These are phyloP conservation scores for Colletotrichum paranaense DNA, from an alignment of 2,329 filamentous ascomycete species.

Conservation along the genomic window DNA sequence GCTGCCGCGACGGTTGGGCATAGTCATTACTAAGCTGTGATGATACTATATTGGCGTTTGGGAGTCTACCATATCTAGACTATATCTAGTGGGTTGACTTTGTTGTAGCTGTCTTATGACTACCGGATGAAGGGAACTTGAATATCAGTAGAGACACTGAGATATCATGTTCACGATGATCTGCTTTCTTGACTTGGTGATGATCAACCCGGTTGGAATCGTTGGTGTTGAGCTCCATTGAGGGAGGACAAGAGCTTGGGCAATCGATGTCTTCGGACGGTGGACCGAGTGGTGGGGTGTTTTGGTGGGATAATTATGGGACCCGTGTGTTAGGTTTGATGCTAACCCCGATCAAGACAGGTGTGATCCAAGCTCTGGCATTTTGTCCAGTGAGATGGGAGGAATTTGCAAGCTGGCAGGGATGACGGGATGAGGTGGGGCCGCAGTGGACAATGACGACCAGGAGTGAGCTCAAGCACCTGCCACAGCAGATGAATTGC, in stretches of 20 bases:
- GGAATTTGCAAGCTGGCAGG: slow-evolving; percentile 18
- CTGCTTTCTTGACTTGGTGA: neutral
- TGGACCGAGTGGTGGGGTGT: neutral
- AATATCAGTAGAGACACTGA: too few relatives aligned
- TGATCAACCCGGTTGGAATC: neutral
- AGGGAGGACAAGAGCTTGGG: neutral
- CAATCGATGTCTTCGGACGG: neutral
- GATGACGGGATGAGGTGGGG: neutral
- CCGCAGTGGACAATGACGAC: neutral
- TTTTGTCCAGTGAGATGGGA: neutral
- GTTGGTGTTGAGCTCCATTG: neutral
- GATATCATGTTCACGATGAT: too few relatives aligned
- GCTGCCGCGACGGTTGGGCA: neutral
- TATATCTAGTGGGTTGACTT: neutral
- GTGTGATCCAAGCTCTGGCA: neutral
- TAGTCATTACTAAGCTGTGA: neutral
- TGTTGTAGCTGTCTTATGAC: too few relatives aligned
- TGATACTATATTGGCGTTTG: neutral
- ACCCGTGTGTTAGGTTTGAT: neutral
- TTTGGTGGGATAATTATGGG: neutral
- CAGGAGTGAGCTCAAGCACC: neutral
- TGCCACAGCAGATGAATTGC: neutral
- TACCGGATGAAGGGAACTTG: too few relatives aligned
- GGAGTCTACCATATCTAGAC: neutral
- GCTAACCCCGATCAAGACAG: neutral